A percentile compares a stretch with the other conserved stretches of the same genome.
These are phyloP conservation scores for Penicillium angulare DNA, from an alignment of 495 filamentous ascomycete species.

Conservation along the genomic window DNA sequence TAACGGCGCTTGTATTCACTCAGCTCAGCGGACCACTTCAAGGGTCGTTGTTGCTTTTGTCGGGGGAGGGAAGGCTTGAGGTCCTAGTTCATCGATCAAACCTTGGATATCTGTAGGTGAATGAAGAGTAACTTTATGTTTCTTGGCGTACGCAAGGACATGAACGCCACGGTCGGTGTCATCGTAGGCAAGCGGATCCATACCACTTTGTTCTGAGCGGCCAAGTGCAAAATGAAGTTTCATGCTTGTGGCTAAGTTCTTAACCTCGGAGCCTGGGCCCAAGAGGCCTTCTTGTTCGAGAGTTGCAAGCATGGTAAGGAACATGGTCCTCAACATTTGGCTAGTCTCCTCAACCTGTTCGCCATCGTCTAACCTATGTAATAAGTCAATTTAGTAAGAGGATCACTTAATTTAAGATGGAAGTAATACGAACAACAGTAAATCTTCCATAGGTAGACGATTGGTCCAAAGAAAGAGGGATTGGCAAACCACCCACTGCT, in stretches of 20 bases:
- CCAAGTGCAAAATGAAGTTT: background rate
- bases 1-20: background rate
- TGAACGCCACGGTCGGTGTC: no score
- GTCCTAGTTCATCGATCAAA: no score
- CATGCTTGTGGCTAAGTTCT: slow-evolving; percentile 33
- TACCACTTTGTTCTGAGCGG: no score
- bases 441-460: slow-evolving; percentile 10
- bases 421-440: slow-evolving; percentile 8
- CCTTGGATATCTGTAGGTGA: no score
- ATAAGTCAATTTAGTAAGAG: background rate
- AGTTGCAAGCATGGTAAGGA: slow-evolving; percentile 28
- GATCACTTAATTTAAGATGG: slow-evolving; percentile 4
- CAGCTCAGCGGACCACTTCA: no score
- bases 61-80: no score
- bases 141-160: no score
- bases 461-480: slow-evolving; percentile 11
- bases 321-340: slow-evolving; percentile 24
- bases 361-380: slow-evolving; percentile 23
- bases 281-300: slow-evolving; percentile 27
- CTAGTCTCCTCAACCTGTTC: slow-evolving; percentile 12
- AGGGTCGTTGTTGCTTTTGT: no score
- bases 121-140: no score
- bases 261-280: slow-evolving; percentile 28
- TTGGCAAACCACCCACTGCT: slow-evolving; percentile 37
- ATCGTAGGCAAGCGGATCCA: no score